Evolutionary conservation across 2,329 filamentous ascomycete species (phyloP), one percentile per base, ranked within the genome.

Genomic region (Meredithiella fracta): DNA sequence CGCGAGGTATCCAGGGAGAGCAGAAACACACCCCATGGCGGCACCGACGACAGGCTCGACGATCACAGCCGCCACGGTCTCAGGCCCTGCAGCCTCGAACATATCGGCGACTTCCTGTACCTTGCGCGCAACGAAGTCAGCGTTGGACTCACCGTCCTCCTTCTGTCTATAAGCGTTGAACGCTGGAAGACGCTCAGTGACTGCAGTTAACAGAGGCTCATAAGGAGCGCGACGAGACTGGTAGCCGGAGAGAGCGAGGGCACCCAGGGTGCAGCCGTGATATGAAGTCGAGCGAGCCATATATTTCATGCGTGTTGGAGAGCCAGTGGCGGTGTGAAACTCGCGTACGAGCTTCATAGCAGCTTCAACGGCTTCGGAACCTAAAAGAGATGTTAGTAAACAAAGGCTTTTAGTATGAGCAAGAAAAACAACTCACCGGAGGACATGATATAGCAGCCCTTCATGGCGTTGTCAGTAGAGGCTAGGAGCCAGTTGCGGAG

Each of bases 21-120:
- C 71, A 0, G 81, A 75, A 0, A 86, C 79, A 62, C 82, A 87
- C 0, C 84, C 86, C 0, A 88, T 53, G 9, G 56, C 80, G 34
- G 85, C 82, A 2, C 85, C 84, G 14, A 85, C 83, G 1, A 90
- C 74, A 0, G 85, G 81, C 65, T 90, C 85, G 1, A 82, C 80
- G 23, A 88, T 73, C 62, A 90, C 87, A 0, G 81, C 84, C 54
- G 79, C 83, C 0, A 89, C 81, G 0, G 72, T 83, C 0, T 79
- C 72, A 0, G 83, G 76, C 0, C 83, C 85, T 0, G 86, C 64
- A 1, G 73, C 67, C 58, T 75, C 70, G 60, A 90, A 86, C 60
- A 85, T 80, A 1, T 68, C 71, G 6, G 87, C 83, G 1, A 91
- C 69, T 63, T 89, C 83, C 2, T 73, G 65, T 0, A 77, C 77